Percentiles rank a stretch among this genome's conserved stretches.
Conservation (phyloP, 768 basidiomycete species). For the Phylloporus sp. region DNA sequence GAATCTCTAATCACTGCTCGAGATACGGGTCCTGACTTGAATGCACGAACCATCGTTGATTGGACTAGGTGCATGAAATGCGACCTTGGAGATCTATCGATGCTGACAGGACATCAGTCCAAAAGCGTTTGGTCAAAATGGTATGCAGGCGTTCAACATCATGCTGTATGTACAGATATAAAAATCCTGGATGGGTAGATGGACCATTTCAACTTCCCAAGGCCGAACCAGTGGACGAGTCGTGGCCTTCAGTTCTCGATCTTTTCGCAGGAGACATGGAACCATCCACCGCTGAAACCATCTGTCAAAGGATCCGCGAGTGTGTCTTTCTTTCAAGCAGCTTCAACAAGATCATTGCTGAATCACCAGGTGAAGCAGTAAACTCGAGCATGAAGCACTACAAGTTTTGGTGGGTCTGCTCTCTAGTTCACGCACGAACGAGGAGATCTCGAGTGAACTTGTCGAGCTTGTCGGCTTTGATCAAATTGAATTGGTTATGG, state of each 20-base stretch:
- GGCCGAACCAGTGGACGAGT: slow-evolving; percentile 13
- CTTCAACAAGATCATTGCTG: neutral
- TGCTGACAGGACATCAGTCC: slow-evolving; percentile 19
- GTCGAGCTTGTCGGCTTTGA: slow-evolving; percentile 83
- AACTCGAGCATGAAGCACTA: slow-evolving; percentile 5
- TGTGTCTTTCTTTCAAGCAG: slow-evolving; percentile 4
- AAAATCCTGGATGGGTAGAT: slow-evolving; percentile 15
- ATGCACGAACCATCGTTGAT: slow-evolving; percentile 12
- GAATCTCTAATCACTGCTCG: slow-evolving; percentile 17
- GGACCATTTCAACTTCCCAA: slow-evolving; percentile 4
- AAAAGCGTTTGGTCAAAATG: slow-evolving; percentile 10
- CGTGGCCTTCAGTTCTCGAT: slow-evolving; percentile 34
- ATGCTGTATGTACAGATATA: neutral
- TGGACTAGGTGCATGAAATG: slow-evolving; percentile 23
- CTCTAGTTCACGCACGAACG: slow-evolving; percentile 49
- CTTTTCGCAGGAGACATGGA: slow-evolving; percentile 16
- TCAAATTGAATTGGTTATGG: slow-evolving; percentile 71
- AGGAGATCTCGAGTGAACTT: slow-evolving; percentile 74
- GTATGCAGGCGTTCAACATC: slow-evolving; percentile 8
- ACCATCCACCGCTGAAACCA: neutral
- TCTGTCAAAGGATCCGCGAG: slow-evolving; percentile 14
- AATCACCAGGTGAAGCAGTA: slow-evolving; percentile 13
- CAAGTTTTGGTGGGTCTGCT: slow-evolving; percentile 37
- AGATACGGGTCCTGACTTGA: slow-evolving; percentile 9
- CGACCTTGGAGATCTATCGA: slow-evolving; percentile 3